Percentiles rank a stretch among this genome's conserved stretches.
These are phyloP conservation scores for Suillus americanus DNA, from an alignment of 768 basidiomycete species.

Conservation along the genomic window DNA sequence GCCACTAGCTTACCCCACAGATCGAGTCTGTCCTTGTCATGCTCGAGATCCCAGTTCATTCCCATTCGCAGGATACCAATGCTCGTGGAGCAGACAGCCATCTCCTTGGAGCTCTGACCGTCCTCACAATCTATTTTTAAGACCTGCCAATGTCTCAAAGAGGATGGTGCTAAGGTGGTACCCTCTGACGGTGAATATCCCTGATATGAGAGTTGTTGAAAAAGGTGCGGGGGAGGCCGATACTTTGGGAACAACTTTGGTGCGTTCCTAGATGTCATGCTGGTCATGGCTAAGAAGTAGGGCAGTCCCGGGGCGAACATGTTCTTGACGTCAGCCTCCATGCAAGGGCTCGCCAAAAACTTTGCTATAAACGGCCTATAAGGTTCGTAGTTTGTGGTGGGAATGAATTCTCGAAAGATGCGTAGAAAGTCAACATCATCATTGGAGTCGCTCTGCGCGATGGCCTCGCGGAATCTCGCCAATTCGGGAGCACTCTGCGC, in stretches of 20 bases:
- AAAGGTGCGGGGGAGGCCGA: slow-evolving; percentile 1
- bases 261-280: slow-evolving; percentile 20
- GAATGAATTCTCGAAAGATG: slow-evolving; percentile 18
- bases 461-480: not conserved
- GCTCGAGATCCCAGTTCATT: not conserved
- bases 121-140: not conserved
- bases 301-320: slow-evolving; percentile 25
- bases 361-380: slow-evolving; percentile 21
- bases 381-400: slow-evolving; percentile 21
- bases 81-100: not conserved
- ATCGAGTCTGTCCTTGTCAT: not conserved
- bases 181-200: not conserved
- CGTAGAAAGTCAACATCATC: not conserved
- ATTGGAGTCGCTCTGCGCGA: not conserved
- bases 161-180: not conserved
- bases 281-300: slow-evolving; percentile 18
- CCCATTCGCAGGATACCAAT: not conserved
- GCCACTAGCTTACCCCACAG: not conserved
- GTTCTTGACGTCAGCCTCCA: slow-evolving; percentile 17
- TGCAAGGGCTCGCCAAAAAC: slow-evolving; percentile 8
- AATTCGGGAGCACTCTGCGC: not conserved
- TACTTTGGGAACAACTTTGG: slow-evolving; percentile 24
- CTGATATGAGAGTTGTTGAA: not conserved
- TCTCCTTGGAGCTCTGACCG: not conserved
- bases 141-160: not conserved